A percentile compares a stretch with the other conserved stretches of the same genome.
Conservation (phyloP, 2,329 filamentous ascomycete species). For the Alternaria arborescens region DNA sequence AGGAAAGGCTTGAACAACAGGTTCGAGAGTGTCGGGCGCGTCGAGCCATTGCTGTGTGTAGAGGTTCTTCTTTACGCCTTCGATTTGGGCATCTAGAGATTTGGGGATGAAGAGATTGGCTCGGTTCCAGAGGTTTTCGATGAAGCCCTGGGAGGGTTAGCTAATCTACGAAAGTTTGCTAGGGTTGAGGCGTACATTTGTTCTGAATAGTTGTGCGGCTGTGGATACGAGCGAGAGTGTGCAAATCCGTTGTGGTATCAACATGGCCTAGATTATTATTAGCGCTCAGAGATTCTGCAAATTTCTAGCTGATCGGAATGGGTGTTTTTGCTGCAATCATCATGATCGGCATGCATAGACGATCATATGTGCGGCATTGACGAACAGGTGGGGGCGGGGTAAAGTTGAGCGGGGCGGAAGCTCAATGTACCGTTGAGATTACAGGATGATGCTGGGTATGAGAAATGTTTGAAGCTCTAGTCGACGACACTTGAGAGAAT, state of each 20-base stretch:
- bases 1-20: slow-evolving; percentile 63
- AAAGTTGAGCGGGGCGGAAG: slow-evolving; percentile 19
- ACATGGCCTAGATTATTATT: slow-evolving; percentile 42
- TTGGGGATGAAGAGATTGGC: slow-evolving; percentile 72
- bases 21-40: slow-evolving; percentile 63
- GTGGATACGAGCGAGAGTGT: slow-evolving; percentile 62
- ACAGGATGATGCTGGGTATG: slow-evolving; percentile 35
- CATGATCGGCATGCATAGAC: slow-evolving; percentile 2
- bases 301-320: not conserved
- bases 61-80: slow-evolving; percentile 69
- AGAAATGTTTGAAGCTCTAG: slow-evolving; percentile 27
- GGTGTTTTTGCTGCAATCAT: not conserved
- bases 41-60: slow-evolving; percentile 72
- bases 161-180: not conserved
- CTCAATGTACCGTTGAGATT: slow-evolving; percentile 22
- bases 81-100: slow-evolving; percentile 71
- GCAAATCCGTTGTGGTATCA: slow-evolving; percentile 59
- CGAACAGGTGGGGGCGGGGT: slow-evolving; percentile 27
- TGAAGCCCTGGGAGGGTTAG: slow-evolving; percentile 61
- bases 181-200: slow-evolving; percentile 40
- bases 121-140: slow-evolving; percentile 68
- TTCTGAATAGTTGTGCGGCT: slow-evolving; percentile 58
- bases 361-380: not conserved
- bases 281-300: not conserved
- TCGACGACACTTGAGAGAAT: slow-evolving; percentile 15